Evolutionary conservation across 306 rosid species (phyloP), one percentile per base, ranked within the genome.

Genomic region (Chamaecrista fasciculata): DNA sequence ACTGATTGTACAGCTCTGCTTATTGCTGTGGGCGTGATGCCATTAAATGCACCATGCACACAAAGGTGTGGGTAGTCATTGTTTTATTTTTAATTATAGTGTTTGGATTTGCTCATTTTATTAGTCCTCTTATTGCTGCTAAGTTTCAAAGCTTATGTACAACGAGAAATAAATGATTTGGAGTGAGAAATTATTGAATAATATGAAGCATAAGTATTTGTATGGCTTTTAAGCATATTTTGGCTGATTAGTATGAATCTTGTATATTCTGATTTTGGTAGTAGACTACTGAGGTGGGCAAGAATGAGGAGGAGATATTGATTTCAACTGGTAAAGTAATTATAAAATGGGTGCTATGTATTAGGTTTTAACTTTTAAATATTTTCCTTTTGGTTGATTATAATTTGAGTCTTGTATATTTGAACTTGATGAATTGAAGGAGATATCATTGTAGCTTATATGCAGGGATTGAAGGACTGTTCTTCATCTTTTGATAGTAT

Each of bases 1-100:
- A 47, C 68, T 18, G 46, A 40, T 62, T 55, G 11, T 72, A 23
- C 76, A 62, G 56, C 65, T 60, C 24, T 39, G 43, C 65, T 48
- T 44, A 60, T 69, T 74, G 33, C 50, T 81, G 71, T 78, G 49
- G 72, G 66, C 57, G 65, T 48, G 5, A 48, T 72, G 39, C 47
- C 71, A n/a, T 31, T 33, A 43, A 18, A 47, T 62, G 58, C 40
- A 65, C 56, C 29, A 43, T 42, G 67, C 19, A 15, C 57, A 7
- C 49, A 26, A 62, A 50, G 76, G 53, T 69, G 47, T 49, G 63
- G 18, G 33, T 29, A 20, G 46, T 71, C 53, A 9, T 33, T 44
- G 24, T 40, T 55, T 43, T 58, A 9, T 31, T 58, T 19, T 16
- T n/a, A n/a, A 31, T 44, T 33, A 3, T 4, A 10, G 25, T 36